These are phyloP conservation scores for Bretschneidera sinensis DNA, from an alignment of 345 rosid species.

Conservation along the genomic window DNA sequence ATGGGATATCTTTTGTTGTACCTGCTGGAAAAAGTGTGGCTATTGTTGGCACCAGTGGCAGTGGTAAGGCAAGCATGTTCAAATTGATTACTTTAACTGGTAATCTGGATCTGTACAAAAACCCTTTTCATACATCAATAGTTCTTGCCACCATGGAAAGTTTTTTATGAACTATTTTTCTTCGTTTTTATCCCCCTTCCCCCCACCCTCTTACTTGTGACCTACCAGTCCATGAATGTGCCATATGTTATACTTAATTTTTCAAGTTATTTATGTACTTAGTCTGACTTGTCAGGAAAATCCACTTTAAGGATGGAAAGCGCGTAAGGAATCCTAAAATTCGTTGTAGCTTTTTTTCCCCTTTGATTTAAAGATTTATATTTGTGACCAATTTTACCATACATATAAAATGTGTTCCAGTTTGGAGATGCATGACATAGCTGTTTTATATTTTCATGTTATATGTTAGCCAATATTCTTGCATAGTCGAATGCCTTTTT, in stretches of 20 bases:
- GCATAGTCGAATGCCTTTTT: not conserved
- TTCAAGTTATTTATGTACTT: too few relatives aligned
- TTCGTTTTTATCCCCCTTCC: not conserved
- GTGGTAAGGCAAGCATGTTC: constrained; percentile 47
- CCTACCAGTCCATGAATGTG: not conserved
- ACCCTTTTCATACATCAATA: not conserved
- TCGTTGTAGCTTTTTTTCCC: too few relatives aligned
- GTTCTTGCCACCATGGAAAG: not conserved
- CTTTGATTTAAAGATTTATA: too few relatives aligned
- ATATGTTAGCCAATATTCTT: not conserved
- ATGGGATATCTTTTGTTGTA: constrained; percentile 82
- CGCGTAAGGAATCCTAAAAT: too few relatives aligned
- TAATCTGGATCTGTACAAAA: not conserved
- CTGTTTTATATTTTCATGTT: not conserved
- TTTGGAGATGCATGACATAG: too few relatives aligned
- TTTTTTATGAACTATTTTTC: not conserved
- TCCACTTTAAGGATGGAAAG: too few relatives aligned
- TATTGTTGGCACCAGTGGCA: constrained; percentile 98
- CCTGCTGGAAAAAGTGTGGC: constrained; percentile 98
- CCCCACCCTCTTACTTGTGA: not conserved
- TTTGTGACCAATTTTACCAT: too few relatives aligned
- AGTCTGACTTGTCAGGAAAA: not conserved
- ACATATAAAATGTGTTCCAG: too few relatives aligned
- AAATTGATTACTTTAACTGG: not conserved
- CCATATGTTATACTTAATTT: not conserved